Evolutionary conservation across 768 basidiomycete species (phyloP).

Genomic region (Boletus rubropictus): DNA sequence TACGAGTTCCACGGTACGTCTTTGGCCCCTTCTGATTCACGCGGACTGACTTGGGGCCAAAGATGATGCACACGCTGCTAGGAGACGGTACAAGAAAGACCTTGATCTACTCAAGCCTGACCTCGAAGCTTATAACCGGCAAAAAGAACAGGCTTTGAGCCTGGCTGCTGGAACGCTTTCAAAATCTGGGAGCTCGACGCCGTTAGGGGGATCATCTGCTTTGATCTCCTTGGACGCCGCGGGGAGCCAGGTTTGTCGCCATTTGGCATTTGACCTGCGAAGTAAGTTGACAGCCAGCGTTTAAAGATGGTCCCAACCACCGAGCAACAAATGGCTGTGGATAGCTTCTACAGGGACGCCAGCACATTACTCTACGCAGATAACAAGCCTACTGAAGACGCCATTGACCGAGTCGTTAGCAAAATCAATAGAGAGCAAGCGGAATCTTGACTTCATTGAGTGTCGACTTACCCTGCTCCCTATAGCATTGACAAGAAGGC

Average conservation of each 20-base stretch:
- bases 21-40: neutral
- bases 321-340: conserved; percentile 63
- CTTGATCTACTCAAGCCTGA: conserved; percentile 86
- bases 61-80: conserved; percentile 90
- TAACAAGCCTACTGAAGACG: conserved; percentile 92
- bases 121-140: conserved; percentile 76
- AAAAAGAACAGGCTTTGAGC: conserved; percentile 83
- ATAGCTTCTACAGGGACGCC: conserved; percentile 87
- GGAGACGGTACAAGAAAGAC: conserved; percentile 89
- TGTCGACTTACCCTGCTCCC: neutral
- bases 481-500: conserved; percentile 80
- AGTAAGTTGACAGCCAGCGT: conserved; percentile 8
- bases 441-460: neutral
- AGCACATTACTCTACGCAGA: conserved; percentile 92
- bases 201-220: conserved; percentile 28
- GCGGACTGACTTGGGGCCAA: neutral
- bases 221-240: conserved; percentile 50
- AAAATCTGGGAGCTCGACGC: conserved; percentile 32
- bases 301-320: conserved; percentile 46
- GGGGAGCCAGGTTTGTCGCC: conserved; percentile 36
- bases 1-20: conserved; percentile 85
- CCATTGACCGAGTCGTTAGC: conserved; percentile 83
- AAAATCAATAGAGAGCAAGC: conserved; percentile 94
- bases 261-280: neutral
- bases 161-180: conserved; percentile 62